These are phyloP conservation scores for Escallonia herrerae DNA, from an alignment of 129 eudicot genomes.

Conservation along the genomic window DNA sequence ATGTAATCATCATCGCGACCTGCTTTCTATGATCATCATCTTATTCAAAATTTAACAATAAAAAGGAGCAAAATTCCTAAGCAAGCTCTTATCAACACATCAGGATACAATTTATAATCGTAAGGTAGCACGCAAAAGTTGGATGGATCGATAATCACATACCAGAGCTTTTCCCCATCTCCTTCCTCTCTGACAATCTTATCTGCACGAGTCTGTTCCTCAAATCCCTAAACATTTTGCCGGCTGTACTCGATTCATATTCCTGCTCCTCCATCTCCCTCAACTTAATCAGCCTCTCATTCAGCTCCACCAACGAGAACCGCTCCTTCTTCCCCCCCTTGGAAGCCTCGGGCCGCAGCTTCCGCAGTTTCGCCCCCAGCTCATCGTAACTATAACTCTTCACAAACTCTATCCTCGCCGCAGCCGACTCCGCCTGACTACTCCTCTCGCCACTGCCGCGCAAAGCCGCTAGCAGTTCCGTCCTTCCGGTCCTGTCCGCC, in stretches of 20 bases:
- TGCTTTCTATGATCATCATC: no score
- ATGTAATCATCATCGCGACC: no score
- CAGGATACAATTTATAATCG: no score
- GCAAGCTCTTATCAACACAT: no score
- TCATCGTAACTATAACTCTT: constrained; percentile 23
- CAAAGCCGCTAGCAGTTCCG: not conserved
- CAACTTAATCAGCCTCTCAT: constrained; percentile 41
- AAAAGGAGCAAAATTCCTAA: no score
- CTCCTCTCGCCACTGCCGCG: constrained; percentile 10
- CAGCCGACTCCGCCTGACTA: not conserved
- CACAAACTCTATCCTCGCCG: constrained; percentile 17
- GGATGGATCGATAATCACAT: no score
- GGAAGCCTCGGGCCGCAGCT: constrained; percentile 44
- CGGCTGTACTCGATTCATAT: not conserved
- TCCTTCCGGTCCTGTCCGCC: constrained; percentile 2
- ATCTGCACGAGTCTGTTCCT: constrained; percentile 20
- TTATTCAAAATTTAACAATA: no score
- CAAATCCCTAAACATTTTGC: not conserved
- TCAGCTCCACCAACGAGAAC: constrained; percentile 52
- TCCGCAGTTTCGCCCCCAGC: constrained; percentile 50
- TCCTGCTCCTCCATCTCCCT: constrained; percentile 41
- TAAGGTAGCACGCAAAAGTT: no score
- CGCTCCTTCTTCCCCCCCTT: constrained; percentile 15
- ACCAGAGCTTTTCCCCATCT: not conserved
- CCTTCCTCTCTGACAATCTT: not conserved